Evolutionary conservation across 768 basidiomycete genomes (phyloP).

Genomic region (Suillus brevipes): DNA sequence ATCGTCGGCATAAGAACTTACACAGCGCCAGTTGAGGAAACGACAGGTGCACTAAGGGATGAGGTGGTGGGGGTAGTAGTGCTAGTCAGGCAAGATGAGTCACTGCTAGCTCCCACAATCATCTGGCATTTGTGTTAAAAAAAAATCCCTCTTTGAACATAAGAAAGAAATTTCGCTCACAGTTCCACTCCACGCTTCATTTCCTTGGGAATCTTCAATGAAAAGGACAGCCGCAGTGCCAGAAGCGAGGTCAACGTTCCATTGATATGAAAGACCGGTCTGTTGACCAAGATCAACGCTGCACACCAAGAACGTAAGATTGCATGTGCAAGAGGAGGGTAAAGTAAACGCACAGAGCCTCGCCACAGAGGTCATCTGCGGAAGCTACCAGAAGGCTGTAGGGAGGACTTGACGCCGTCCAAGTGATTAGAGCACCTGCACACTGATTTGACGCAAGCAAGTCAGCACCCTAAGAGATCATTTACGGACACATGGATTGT

Average conservation of each 20-base stretch:
- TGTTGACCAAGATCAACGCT: slow-evolving; percentile 65
- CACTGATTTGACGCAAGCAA: slow-evolving; percentile 45
- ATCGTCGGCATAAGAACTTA: slow-evolving; percentile 6
- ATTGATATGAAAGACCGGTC: slow-evolving; percentile 42
- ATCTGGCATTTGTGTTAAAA: slow-evolving; percentile 27
- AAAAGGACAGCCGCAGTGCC: slow-evolving; percentile 53
- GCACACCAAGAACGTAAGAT: slow-evolving; percentile 9
- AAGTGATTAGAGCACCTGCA: slow-evolving; percentile 46
- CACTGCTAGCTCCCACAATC: slow-evolving; percentile 34
- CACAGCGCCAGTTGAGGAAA: slow-evolving; percentile 12
- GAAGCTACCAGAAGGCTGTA: slow-evolving; percentile 61
- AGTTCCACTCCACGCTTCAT: slow-evolving; percentile 67
- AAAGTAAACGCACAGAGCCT: slow-evolving; percentile 49
- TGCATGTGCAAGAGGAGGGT: slow-evolving; percentile 2
- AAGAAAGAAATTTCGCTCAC: slow-evolving; percentile 40
- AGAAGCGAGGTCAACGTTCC: slow-evolving; percentile 41
- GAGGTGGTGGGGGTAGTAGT: slow-evolving; percentile 8
- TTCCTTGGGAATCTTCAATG: slow-evolving; percentile 48
- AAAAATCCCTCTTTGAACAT: not conserved
- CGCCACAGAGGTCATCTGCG: slow-evolving; percentile 56
- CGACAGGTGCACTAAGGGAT: slow-evolving; percentile 6
- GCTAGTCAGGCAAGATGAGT: slow-evolving; percentile 39
- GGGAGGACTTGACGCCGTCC: slow-evolving; percentile 47
- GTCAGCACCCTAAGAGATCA: not conserved
- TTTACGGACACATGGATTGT: not conserved